These are phyloP conservation scores for Macadamia integrifolia DNA, from an alignment of 164 flowering plant genomes.

Conservation along the genomic window DNA sequence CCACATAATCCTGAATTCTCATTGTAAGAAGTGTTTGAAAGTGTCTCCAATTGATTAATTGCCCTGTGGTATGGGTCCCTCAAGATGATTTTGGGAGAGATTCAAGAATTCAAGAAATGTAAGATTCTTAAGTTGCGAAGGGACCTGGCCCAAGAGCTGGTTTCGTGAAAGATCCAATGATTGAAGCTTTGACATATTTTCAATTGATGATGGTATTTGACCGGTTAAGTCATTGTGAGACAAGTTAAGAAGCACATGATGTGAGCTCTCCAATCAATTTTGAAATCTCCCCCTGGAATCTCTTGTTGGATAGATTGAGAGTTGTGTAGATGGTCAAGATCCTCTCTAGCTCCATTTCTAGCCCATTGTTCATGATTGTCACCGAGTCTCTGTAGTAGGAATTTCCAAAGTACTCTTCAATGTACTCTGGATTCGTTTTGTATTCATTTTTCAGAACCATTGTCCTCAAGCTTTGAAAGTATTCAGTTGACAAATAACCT, in stretches of 20 bases:
- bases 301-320: slow-evolving; percentile 38
- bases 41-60: slow-evolving; percentile 25
- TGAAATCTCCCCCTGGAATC: slow-evolving; percentile 41
- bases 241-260: slow-evolving; percentile 38
- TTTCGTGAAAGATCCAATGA: slow-evolving; percentile 41
- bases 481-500: slow-evolving; percentile 19
- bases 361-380: slow-evolving; percentile 38
- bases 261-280: slow-evolving; percentile 23
- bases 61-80: slow-evolving; percentile 32
- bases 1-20: slow-evolving; percentile 48
- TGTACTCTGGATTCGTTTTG: neutral
- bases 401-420: slow-evolving; percentile 25
- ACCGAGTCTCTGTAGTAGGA: neutral
- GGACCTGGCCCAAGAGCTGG: slow-evolving; percentile 34
- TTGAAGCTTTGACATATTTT: slow-evolving; percentile 29
- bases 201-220: slow-evolving; percentile 32
- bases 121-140: slow-evolving; percentile 24
- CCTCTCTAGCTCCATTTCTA: slow-evolving; percentile 28
- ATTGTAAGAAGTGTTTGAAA: slow-evolving; percentile 21
- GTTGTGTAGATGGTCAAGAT: slow-evolving; percentile 32
- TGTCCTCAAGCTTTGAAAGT: slow-evolving; percentile 31
- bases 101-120: slow-evolving; percentile 25
- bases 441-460: slow-evolving; percentile 14
- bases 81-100: slow-evolving; percentile 20
- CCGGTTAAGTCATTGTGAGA: slow-evolving; percentile 40